These are phyloP conservation scores for Metschnikowia henanensis DNA, from an alignment of 805 yeast species.

Conservation along the genomic window DNA sequence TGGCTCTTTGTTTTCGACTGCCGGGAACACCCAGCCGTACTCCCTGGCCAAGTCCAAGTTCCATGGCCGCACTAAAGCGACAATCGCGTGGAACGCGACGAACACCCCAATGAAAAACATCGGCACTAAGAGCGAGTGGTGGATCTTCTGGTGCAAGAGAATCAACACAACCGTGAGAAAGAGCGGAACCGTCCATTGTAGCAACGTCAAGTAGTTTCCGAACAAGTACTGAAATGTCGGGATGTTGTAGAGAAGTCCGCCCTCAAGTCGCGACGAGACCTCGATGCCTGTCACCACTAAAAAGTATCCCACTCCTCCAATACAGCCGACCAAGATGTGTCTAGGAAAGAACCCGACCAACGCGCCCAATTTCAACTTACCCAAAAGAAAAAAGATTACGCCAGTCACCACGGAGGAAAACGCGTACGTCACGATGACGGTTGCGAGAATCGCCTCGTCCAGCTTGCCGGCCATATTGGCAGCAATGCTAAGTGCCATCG, in stretches of 20 bases:
- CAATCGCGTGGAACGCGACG: slow-evolving; percentile 63
- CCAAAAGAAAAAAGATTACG: slow-evolving; percentile 69
- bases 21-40: slow-evolving; percentile 81
- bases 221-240: slow-evolving; percentile 55
- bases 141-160: slow-evolving; percentile 51
- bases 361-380: slow-evolving; percentile 78
- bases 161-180: slow-evolving; percentile 60
- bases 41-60: slow-evolving; percentile 60
- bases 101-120: slow-evolving; percentile 75
- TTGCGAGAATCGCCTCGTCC: slow-evolving; percentile 63
- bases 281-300: slow-evolving; percentile 87
- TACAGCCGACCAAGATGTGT: slow-evolving; percentile 94
- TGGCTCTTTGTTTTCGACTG: slow-evolving; percentile 66
- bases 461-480: slow-evolving; percentile 45
- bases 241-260: slow-evolving; percentile 64
- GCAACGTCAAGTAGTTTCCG: slow-evolving; percentile 30
- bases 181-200: slow-evolving; percentile 69
- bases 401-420: slow-evolving; percentile 87
- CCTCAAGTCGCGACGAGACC: slow-evolving; percentile 80
- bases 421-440: slow-evolving; percentile 86
- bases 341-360: slow-evolving; percentile 95
- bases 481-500: slow-evolving; percentile 82
- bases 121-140: slow-evolving; percentile 77
- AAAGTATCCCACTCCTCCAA: slow-evolving; percentile 98
- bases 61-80: slow-evolving; percentile 66